Percentiles rank a stretch among this genome's conserved stretches.
Evolutionary conservation across 2,329 filamentous ascomycete species (phyloP).

Genomic region (Talaromyces sp.): DNA sequence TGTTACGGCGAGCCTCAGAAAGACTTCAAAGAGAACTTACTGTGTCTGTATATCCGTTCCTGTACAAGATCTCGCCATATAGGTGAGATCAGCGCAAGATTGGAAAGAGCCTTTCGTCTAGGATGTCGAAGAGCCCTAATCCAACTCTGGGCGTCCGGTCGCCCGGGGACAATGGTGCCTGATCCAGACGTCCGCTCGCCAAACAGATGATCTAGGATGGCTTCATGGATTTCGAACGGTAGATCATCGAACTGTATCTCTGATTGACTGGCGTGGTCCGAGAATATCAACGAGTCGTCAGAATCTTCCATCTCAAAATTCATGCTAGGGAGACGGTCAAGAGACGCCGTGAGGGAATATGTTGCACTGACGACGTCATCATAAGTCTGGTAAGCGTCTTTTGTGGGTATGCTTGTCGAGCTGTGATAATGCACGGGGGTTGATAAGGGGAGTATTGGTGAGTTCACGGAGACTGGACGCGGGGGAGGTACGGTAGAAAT

Average conservation of each 20-base stretch:
- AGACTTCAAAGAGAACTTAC: slow-evolving; percentile 26
- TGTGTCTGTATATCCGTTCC: slow-evolving; percentile 68
- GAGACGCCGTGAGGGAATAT: slow-evolving; percentile 21
- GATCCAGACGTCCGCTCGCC: slow-evolving; percentile 63
- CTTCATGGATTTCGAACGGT: slow-evolving; percentile 68
- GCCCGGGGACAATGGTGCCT: slow-evolving; percentile 54
- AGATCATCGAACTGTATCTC: slow-evolving; percentile 42
- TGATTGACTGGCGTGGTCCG: slow-evolving; percentile 18
- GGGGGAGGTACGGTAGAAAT: slow-evolving; percentile 31
- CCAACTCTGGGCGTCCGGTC: slow-evolving; percentile 56
- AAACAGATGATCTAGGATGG: slow-evolving; percentile 68
- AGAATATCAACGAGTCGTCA: slow-evolving; percentile 18
- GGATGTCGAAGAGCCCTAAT: slow-evolving; percentile 64
- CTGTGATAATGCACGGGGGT: slow-evolving; percentile 25
- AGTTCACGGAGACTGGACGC: slow-evolving; percentile 33
- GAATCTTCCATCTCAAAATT: slow-evolving; percentile 29
- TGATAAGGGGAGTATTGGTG: slow-evolving; percentile 26
- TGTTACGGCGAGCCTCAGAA: neutral
- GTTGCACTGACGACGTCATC: slow-evolving; percentile 19
- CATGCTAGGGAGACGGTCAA: slow-evolving; percentile 22
- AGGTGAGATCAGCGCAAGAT: slow-evolving; percentile 57
- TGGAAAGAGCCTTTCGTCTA: slow-evolving; percentile 63
- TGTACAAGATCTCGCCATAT: slow-evolving; percentile 68
- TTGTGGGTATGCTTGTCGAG: slow-evolving; percentile 25
- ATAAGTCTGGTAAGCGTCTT: slow-evolving; percentile 25